phyloP scores from a whole-genome alignment of 2,329 filamentous ascomycete species.

The Pestalotiopsis fici region DNA sequence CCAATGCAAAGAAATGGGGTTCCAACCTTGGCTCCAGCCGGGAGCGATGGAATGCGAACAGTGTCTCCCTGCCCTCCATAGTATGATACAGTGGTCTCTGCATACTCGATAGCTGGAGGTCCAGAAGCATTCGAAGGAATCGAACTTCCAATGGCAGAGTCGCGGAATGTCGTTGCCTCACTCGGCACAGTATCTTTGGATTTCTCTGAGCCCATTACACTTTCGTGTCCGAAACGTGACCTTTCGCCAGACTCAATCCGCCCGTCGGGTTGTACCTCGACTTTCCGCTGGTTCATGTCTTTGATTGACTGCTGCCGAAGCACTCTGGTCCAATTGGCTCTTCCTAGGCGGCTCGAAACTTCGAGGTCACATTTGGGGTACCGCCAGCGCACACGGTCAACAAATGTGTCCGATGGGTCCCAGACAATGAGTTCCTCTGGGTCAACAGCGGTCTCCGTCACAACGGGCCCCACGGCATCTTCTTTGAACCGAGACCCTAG shows the following conservation, averaged over 20 bases:
- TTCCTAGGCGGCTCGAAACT: conserved; percentile 2
- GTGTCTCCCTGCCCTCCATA: conserved; percentile 10
- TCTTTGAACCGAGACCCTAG: conserved; percentile 16
- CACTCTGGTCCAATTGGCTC: conserved; percentile 8
- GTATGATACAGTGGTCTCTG: conserved; percentile 15
- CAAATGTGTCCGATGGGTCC: conserved; percentile 10
- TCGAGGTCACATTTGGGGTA: conserved; percentile 6
- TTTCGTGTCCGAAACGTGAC: background rate
- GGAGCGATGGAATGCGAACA: conserved; percentile 12
- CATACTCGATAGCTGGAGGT: background rate
- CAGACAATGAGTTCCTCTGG: background rate
- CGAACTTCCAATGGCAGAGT: conserved; percentile 8
- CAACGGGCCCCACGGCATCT: conserved; percentile 10
- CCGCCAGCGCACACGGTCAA: conserved; percentile 9
- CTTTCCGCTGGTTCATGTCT: background rate
- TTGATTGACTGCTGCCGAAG: background rate
- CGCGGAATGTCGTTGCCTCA: conserved; percentile 7
- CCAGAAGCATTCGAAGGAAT: background rate
- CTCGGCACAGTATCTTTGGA: background rate
- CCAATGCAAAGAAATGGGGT: background rate
- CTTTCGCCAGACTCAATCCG: background rate
- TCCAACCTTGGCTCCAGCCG: conserved; percentile 10
- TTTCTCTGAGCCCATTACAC: background rate
- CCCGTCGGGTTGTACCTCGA: background rate
- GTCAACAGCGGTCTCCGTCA: conserved; percentile 8